Conservation (phyloP, 2,329 filamentous ascomycete species). For the Bimuria novae-zelandiae region DNA sequence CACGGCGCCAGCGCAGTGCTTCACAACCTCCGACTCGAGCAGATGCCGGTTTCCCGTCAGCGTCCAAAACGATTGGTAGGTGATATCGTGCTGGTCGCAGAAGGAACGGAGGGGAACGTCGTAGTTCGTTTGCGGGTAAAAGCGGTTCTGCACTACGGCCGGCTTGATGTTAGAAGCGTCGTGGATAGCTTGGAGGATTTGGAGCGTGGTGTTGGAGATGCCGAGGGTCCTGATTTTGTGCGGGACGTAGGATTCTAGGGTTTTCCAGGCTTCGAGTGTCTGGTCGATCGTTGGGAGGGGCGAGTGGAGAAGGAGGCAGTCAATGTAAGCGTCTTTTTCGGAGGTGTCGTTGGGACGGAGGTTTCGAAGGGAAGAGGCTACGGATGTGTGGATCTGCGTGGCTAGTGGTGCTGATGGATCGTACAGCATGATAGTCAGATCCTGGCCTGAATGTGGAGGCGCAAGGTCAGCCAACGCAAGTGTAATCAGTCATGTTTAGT, state of each 20-base stretch:
- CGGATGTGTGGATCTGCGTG: slow-evolving; percentile 69
- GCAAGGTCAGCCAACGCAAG: too few relatives aligned
- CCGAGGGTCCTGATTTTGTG: slow-evolving; percentile 68
- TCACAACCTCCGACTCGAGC: slow-evolving; percentile 50
- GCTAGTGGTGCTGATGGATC: slow-evolving; percentile 60
- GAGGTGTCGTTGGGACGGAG: slow-evolving; percentile 50
- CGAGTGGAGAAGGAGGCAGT: slow-evolving; percentile 64
- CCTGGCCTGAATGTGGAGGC: slow-evolving; percentile 67
- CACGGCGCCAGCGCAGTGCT: too few relatives aligned
- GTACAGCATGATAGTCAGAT: slow-evolving; percentile 65
- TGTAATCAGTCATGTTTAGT: too few relatives aligned
- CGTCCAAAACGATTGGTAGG: slow-evolving; percentile 67
- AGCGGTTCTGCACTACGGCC: slow-evolving; percentile 75
- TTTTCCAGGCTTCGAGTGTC: slow-evolving; percentile 68
- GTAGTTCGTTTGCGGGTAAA: slow-evolving; percentile 63
- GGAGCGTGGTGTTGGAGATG: slow-evolving; percentile 73
- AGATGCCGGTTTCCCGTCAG: slow-evolving; percentile 62
- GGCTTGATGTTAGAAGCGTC: slow-evolving; percentile 56
- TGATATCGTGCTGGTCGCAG: slow-evolving; percentile 57
- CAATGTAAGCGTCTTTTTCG: slow-evolving; percentile 55
- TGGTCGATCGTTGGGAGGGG: slow-evolving; percentile 56
- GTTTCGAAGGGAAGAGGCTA: slow-evolving; percentile 69
- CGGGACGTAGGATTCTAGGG: slow-evolving; percentile 70
- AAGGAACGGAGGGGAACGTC: slow-evolving; percentile 65
- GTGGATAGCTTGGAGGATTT: slow-evolving; percentile 60